phyloP scores from a whole-genome alignment of 2,329 filamentous ascomycete genomes.

The Alternaria viburni region DNA sequence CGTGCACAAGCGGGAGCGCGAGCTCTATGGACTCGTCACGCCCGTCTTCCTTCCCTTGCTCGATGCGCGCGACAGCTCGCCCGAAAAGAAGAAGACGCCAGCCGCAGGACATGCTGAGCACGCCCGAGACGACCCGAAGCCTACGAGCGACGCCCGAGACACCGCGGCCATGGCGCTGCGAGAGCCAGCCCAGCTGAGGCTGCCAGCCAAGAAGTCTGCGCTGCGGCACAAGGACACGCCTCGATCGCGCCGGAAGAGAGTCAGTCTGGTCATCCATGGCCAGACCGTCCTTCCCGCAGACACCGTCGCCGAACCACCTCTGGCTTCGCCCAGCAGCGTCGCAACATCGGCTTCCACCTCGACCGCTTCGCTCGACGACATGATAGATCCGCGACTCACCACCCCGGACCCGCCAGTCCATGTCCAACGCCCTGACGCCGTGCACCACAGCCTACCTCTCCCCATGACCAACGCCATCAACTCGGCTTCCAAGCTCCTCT shows the following conservation, averaged over 20 bases:
- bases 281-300: conserved; percentile 48
- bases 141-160: conserved; percentile 24
- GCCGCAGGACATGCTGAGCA: conserved; percentile 31
- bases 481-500: conserved; percentile 29
- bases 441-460: conserved; percentile 42
- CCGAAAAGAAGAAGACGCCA: conserved; percentile 32
- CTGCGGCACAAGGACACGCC: conserved; percentile 35
- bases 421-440: conserved; percentile 31
- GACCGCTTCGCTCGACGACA: conserved; percentile 38
- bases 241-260: conserved; percentile 40
- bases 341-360: conserved; percentile 39
- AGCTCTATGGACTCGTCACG: conserved; percentile 46
- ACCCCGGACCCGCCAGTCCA: conserved; percentile 15
- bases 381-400: conserved; percentile 42
- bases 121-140: conserved; percentile 23
- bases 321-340: conserved; percentile 40
- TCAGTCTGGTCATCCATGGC: conserved; percentile 47
- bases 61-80: conserved; percentile 35
- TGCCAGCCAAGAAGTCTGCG: conserved; percentile 39
- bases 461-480: conserved; percentile 27
- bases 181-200: conserved; percentile 16
- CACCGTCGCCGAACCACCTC: conserved; percentile 32
- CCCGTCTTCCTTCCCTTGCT: conserved; percentile 47
- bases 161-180: conserved; percentile 17
- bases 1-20: conserved; percentile 47